phyloP scores from a whole-genome alignment of 1,139 yeast species.

The Neolecta irregularis region DNA sequence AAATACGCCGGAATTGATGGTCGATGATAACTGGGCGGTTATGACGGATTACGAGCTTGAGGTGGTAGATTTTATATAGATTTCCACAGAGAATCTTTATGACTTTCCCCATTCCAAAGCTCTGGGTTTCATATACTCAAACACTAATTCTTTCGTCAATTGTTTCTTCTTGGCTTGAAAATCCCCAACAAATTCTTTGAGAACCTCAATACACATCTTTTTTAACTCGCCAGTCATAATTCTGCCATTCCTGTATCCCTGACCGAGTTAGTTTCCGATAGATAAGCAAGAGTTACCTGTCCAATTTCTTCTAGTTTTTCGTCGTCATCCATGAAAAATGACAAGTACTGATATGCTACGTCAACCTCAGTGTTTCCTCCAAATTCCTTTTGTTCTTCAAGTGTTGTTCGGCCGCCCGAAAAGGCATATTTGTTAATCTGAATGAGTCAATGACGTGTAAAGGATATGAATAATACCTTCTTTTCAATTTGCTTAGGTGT shows the following conservation, averaged over 20 bases:
- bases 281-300: constrained; percentile 25
- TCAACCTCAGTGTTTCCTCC: constrained; percentile 97
- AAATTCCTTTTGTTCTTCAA: constrained; percentile 72
- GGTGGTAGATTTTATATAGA: too few relatives aligned
- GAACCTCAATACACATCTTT: constrained; percentile 62
- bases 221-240: constrained; percentile 88
- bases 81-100: too few relatives aligned
- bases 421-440: constrained; percentile 84
- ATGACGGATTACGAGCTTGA: too few relatives aligned
- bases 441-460: neutral
- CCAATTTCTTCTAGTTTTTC: constrained; percentile 50
- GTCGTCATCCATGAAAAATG: constrained; percentile 82
- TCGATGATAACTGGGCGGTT: too few relatives aligned
- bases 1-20: too few relatives aligned
- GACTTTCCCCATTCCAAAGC: too few relatives aligned
- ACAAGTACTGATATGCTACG: constrained; percentile 83
- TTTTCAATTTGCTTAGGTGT: constrained; percentile 82
- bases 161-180: constrained; percentile 67
- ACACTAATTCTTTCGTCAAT: constrained; percentile 52
- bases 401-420: constrained; percentile 79
- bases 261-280: too few relatives aligned
- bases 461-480: constrained; percentile 27
- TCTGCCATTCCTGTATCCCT: constrained; percentile 68
- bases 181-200: constrained; percentile 60
- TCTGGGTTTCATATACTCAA: too few relatives aligned